Evolutionary conservation across 2,329 filamentous ascomycete genomes (phyloP), one percentile per base, ranked within the genome.

Genomic region (Torrubiellomyces zombiae): DNA sequence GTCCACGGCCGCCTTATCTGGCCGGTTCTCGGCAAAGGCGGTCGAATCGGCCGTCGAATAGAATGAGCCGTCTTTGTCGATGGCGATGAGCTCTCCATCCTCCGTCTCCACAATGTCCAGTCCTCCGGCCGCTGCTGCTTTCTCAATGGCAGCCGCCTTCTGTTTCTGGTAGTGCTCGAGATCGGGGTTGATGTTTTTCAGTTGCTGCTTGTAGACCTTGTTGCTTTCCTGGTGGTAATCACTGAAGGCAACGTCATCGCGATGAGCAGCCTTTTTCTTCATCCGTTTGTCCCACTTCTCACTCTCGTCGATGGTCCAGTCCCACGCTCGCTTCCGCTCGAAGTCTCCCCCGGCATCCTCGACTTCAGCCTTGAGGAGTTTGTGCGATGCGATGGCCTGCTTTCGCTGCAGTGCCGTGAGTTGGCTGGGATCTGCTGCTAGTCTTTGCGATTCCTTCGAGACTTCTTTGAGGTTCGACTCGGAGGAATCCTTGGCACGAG

Each of bases 251-350:
- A 83, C 81, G 50, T 86, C 75, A 47, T 93, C 81, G 33, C 78
- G 66, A 42, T 79, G 76, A 11, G 69, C 67, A 30, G 71, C 69
- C 56, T 83, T 91, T 63, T 92, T 92, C 43, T 76, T 79, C 48
- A 91, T 58, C 16, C 85, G 75, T 55, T 75, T 76, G 51, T 98
- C 89, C 89, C 89, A 98, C 37, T 67, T 71, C 55, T 94, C 89
- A 38, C 73, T 79, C 55, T 98, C 89, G 35, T 98, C 89, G 6
- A 86, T 60, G 1, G 89, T 98, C 80, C 89, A 98, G 56, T 95
- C 89, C 89, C 89, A 98, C 2, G 89, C 89, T 20, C 89, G 75
- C 55, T 95, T 94, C 37, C 89, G 79, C 61, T 98, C 89, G 44
- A 95, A 98, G 50, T 95, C 89, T 28, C 80, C 82, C 17, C 83